These are phyloP conservation scores for Xerocomellus chrysenteron DNA, from an alignment of 768 basidiomycete genomes.

Conservation along the genomic window DNA sequence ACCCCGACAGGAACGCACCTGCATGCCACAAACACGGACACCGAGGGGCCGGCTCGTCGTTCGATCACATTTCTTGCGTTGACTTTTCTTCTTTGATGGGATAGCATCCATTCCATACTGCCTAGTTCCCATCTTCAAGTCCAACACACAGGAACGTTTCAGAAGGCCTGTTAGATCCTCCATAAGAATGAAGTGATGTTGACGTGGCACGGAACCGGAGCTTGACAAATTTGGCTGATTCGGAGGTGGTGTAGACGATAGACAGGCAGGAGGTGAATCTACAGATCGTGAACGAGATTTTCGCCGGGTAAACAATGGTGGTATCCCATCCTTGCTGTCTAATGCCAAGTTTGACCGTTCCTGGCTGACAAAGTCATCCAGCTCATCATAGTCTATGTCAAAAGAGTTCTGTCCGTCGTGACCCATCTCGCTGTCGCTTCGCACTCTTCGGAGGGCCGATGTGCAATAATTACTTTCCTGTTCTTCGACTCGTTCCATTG, in stretches of 20 bases:
- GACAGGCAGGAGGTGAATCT: conserved; percentile 22
- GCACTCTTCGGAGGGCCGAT: conserved; percentile 56
- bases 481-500: conserved; percentile 39
- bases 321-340: conserved; percentile 24
- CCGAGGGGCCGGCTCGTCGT: conserved; percentile 92
- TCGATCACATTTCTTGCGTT: conserved; percentile 96
- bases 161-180: conserved; percentile 94
- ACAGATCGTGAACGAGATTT: conserved; percentile 45
- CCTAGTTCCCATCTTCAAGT: conserved; percentile 99
- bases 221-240: conserved; percentile 34
- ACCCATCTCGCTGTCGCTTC: conserved; percentile 55
- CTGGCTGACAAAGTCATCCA: conserved; percentile 22
- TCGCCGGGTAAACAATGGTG: conserved; percentile 32
- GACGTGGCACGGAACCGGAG: conserved; percentile 64
- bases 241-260: conserved; percentile 28
- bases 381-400: conserved; percentile 41
- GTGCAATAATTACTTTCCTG: conserved; percentile 38
- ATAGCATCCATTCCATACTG: conserved; percentile 98
- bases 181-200: conserved; percentile 98
- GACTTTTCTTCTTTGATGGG: conserved; percentile 92
- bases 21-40: conserved; percentile 97
- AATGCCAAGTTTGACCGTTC: conserved; percentile 19
- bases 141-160: conserved; percentile 92
- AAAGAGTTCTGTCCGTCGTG: conserved; percentile 39
- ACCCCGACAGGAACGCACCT: conserved; percentile 56